Evolutionary conservation across 495 filamentous ascomycete genomes (phyloP), one percentile per base, ranked within the genome.

Genomic region (Rostrohypoxylon terebratum): DNA sequence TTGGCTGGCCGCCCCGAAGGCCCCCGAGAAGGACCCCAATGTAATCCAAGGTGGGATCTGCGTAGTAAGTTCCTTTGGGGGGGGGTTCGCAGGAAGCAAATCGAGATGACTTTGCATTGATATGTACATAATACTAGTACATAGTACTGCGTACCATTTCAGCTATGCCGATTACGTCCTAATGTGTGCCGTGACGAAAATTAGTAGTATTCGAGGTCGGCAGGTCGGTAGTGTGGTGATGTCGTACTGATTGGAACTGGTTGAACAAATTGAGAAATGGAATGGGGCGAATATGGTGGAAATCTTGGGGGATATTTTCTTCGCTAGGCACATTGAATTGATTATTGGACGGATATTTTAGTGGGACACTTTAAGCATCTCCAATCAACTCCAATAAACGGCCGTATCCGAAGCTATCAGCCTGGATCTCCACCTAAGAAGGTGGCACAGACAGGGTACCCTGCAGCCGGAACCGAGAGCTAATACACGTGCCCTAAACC

Each of bases 361-460:
- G 60, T 23, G 55, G 66, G 48, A 23, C 14, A 53, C 50, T 51
- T 62, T 61, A 47, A 57, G 48, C 59, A 68, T 60, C 66, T 58
- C 71, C 71, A 74, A 74, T 74, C 50, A 73, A 47, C 66, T 36
- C 71, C 71, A 74, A 74, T 74, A 51, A 73, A 47, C 71, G 51
- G 71, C 66, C 71, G 8, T 31, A 74, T 25, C 66, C 71, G 66
- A 42, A 66, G 57, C 66, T 69, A 66, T 33, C 45, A 62, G 8
- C 21, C 20, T 51, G 13, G 9, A 69, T 51, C 55, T 51, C 59
- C 64, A 63, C 66, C 58, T 61, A 13, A 31, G 20, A 20, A 58
- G 25, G 57, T 69, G 61, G 23, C 61, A 66, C 65, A 2, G 34
- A 31, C 66, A 74, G 33, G 71, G 71, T 23, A 25, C 25, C 59